Base-by-base conservation (phyloP, 495 filamentous ascomycete genomes). In the Tuber umbilicatum region DNA sequence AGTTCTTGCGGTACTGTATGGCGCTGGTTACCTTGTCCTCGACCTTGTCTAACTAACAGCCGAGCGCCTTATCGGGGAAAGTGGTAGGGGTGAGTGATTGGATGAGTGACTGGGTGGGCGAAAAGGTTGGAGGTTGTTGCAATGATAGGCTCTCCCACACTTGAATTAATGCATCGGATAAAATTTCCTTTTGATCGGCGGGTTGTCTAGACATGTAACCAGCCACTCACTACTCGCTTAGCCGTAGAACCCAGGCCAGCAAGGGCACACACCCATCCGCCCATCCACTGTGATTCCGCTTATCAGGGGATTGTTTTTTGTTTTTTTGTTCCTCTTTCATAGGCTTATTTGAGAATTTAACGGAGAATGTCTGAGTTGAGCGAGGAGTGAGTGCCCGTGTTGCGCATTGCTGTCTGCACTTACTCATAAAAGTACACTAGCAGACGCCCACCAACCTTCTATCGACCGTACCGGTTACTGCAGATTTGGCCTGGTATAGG, bases 191-290 rank as follows among this genome's bases (percentile, higher is more conserved):
- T 78, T 78, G 76, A 70, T 72, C 76, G 38, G 74, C 73, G 78
- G 75, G 68, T 70, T 73, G 71, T 72, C 73, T 37, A 60, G 69
- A 50, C 64, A 78, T 78, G 75, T 73, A 78, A 70, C 77, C 72
- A 79, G 78, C 77, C 77, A 78, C 77, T 78, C 77, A 78, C 70
- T 72, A 27, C 55, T 78, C 74, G 37, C 75, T 78, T 75, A 78
- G 76, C 77, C 77, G 77, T 78, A 73, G 77, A 78, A 50, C 75
- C 75, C 76, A 72, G 77, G 78, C 74, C 38, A 43, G 23, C 45
- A 76, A 78, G 75, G 72, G 70, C 73, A 77, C 42, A 64, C 75
- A 76, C 31, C 72, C 75, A 64, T 16, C 50, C 50, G 31, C 16
- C 50, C 50, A 73, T 50, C 69, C 72, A 78, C 74, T 74, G 43